phyloP scores from a whole-genome alignment of 805 yeast species.

The Zygosaccharomyces lentus region DNA sequence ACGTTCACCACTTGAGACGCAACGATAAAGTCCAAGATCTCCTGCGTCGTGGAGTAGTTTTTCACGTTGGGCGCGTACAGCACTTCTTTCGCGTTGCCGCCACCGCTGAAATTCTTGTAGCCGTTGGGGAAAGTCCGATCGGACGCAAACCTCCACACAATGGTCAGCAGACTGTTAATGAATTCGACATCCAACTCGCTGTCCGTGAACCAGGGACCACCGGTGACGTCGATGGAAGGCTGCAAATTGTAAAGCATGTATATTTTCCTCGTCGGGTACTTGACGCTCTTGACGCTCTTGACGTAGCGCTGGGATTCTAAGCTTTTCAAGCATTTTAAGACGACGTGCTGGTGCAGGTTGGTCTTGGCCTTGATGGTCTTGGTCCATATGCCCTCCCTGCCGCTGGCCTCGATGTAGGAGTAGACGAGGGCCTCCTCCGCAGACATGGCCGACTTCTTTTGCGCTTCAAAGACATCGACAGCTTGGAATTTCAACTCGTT shows the following conservation, averaged over 20 bases:
- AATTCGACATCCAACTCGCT: slow-evolving; percentile 92
- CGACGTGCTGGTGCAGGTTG: slow-evolving; percentile 88
- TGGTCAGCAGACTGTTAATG: slow-evolving; percentile 74
- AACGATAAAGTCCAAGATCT: slow-evolving; percentile 69
- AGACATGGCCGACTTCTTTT: slow-evolving; percentile 68
- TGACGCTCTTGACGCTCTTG: slow-evolving; percentile 86
- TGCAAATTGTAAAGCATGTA: slow-evolving; percentile 92
- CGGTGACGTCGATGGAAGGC: slow-evolving; percentile 93
- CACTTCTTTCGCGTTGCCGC: slow-evolving; percentile 15
- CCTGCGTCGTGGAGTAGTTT: slow-evolving; percentile 65
- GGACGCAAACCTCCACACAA: slow-evolving; percentile 84
- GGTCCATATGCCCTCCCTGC: slow-evolving; percentile 95
- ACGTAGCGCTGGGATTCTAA: slow-evolving; percentile 78
- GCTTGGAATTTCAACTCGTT: slow-evolving; percentile 72
- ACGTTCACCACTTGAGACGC: slow-evolving; percentile 73
- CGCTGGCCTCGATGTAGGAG: slow-evolving; percentile 85
- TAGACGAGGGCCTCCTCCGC: slow-evolving; percentile 89
- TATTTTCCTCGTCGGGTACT: slow-evolving; percentile 89
- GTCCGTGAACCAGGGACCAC: slow-evolving; percentile 99
- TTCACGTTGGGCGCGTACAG: slow-evolving; percentile 54
- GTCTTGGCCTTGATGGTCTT: slow-evolving; percentile 85
- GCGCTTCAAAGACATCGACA: slow-evolving; percentile 68
- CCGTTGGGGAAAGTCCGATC: slow-evolving; percentile 72
- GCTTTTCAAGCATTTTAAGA: slow-evolving; percentile 71
- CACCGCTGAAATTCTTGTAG: slow-evolving; percentile 39